Conservation (phyloP, 148 eudicot species). For the Cornus kousa region DNA sequence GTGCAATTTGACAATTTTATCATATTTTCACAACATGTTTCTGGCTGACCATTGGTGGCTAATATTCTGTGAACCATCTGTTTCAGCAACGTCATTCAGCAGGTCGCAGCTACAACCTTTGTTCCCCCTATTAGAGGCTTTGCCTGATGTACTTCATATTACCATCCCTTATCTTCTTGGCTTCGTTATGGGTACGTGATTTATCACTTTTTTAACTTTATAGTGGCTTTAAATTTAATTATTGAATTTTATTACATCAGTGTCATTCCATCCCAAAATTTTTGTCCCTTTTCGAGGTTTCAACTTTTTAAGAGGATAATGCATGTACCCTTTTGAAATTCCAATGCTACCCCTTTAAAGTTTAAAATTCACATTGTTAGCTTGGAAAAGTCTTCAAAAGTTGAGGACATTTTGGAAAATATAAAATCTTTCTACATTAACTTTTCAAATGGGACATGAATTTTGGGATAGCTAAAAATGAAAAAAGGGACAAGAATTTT, state of each 20-base stretch:
- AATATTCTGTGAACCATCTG: slow-evolving; percentile 3
- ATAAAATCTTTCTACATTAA: too few species aligned
- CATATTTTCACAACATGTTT: background rate
- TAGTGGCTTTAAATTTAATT: background rate
- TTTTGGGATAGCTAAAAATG: too few species aligned
- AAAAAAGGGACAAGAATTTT: too few species aligned
- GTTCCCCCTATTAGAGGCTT: slow-evolving; percentile 65
- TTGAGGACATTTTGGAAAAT: too few species aligned
- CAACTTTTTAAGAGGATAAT: too few species aligned
- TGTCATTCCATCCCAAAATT: background rate
- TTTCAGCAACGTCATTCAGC: slow-evolving; percentile 84
- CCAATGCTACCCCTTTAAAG: background rate
- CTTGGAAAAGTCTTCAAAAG: too few species aligned
- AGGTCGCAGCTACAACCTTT: slow-evolving; percentile 84
- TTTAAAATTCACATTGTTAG: too few species aligned
- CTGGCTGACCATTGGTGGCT: slow-evolving; percentile 1
- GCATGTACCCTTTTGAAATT: too few species aligned
- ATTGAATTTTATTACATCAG: background rate
- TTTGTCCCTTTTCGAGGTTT: too few species aligned
- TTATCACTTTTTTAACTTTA: slow-evolving; percentile 2
- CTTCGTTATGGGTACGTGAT: slow-evolving; percentile 71
- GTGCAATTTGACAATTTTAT: background rate
- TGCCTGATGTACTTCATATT: slow-evolving; percentile 67
- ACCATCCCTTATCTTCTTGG: slow-evolving; percentile 87
- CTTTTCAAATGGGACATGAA: too few species aligned